Percentiles rank a stretch among this genome's conserved stretches.
Evolutionary conservation across 768 basidiomycete genomes (phyloP).

Genomic region (Lactarius deliciosus): DNA sequence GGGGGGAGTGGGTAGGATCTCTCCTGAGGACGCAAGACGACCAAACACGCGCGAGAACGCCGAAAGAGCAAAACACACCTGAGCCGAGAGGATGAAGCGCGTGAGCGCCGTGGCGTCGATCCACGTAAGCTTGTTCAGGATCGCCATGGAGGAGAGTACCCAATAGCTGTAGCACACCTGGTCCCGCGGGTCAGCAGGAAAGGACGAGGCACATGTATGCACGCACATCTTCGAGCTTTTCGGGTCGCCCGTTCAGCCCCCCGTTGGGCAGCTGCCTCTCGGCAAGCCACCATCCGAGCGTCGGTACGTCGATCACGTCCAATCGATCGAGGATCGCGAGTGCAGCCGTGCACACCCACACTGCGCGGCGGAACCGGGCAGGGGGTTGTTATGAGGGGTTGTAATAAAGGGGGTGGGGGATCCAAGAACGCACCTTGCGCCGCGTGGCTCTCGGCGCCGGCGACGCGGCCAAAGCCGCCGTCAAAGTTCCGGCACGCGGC

Average conservation of each 20-base stretch:
- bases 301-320: conserved; percentile 76
- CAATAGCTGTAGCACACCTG: conserved; percentile 98
- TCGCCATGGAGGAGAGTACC: conserved; percentile 87
- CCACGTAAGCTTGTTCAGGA: conserved; percentile 80
- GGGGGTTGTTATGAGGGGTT: no score
- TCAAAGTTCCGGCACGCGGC: conserved; percentile 87
- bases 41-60: not conserved
- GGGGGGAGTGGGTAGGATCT: not conserved
- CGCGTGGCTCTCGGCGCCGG: conserved; percentile 92
- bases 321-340: conserved; percentile 84
- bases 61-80: conserved; percentile 47
- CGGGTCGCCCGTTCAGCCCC: conserved; percentile 94
- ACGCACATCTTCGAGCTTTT: conserved; percentile 92
- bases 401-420: no score
- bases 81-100: conserved; percentile 83
- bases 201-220: no score
- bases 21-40: not conserved
- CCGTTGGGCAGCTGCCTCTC: conserved; percentile 93
- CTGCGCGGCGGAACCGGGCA: conserved; percentile 42
- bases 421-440: conserved; percentile 62
- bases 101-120: conserved; percentile 80
- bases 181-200: no score
- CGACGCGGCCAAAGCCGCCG: conserved; percentile 83
- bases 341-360: conserved; percentile 86
- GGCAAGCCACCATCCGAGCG: conserved; percentile 88